Evolutionary conservation across 2,329 filamentous ascomycete species (phyloP).

Genomic region (Nigrospora oryzae): DNA sequence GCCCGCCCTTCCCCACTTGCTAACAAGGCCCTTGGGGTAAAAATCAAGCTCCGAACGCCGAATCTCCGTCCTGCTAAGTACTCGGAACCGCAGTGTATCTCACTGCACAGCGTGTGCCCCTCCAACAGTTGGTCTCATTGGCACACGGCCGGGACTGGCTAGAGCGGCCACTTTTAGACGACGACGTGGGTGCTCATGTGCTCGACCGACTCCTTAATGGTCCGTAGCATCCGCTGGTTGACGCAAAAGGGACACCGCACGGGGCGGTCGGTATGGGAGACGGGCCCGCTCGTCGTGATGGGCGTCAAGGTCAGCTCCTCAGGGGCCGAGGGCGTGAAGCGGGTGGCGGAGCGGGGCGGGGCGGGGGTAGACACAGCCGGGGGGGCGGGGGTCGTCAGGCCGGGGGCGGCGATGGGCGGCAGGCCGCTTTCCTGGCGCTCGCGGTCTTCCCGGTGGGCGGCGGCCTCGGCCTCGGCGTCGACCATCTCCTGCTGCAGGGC

Average conservation of each 20-base stretch:
- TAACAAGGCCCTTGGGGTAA: too few relatives aligned
- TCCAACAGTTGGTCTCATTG: too few relatives aligned
- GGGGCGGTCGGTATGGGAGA: conserved; percentile 37
- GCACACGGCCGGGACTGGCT: too few relatives aligned
- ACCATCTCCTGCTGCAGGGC: conserved; percentile 52
- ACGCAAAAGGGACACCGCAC: conserved; percentile 53
- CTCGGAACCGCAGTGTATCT: too few relatives aligned
- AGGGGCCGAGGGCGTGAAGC: conserved; percentile 16
- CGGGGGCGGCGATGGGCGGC: conserved; percentile 18
- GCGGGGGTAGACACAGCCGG: conserved; percentile 4
- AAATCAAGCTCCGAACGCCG: too few relatives aligned
- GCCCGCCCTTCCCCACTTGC: too few relatives aligned
- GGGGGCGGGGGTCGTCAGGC: conserved; percentile 6
- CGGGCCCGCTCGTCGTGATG: conserved; percentile 39
- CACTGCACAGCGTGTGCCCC: too few relatives aligned
- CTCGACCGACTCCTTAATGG: conserved; percentile 53
- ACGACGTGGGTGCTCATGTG: conserved; percentile 55
- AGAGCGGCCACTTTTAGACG: conserved; percentile 24
- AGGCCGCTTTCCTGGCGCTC: conserved; percentile 36
- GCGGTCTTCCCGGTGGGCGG: conserved; percentile 42
- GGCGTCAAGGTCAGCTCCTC: conserved; percentile 43
- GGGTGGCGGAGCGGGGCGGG: conserved; percentile 8
- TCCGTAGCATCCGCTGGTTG: conserved; percentile 52
- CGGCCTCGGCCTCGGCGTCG: conserved; percentile 48
- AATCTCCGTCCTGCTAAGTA: too few relatives aligned